Evolutionary conservation across 345 rosid species (phyloP).

Genomic region (Citrus inodora): DNA sequence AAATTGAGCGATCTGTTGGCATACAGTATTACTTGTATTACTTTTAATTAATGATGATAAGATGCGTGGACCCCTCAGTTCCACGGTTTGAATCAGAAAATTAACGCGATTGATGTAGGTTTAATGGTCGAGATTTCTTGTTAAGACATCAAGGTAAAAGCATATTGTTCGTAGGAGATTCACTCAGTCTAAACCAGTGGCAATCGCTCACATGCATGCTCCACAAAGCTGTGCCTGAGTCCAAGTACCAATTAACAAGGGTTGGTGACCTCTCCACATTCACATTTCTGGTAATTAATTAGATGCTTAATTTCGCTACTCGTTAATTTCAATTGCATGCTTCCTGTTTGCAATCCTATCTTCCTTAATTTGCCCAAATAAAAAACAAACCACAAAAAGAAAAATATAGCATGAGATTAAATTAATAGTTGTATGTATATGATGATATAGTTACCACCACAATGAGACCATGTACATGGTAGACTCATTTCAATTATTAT

Average conservation of each 20-base stretch:
- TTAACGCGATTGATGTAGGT: constrained; percentile 28
- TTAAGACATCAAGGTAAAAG: constrained; percentile 47
- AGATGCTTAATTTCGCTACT: neutral
- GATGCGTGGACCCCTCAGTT: too few relatives aligned
- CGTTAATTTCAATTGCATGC: too few relatives aligned
- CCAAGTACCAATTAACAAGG: constrained; percentile 22
- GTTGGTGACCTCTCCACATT: constrained; percentile 52
- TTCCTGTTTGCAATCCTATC: too few relatives aligned
- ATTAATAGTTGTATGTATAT: neutral
- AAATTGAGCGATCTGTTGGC: neutral
- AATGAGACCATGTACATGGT: too few relatives aligned
- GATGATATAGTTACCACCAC: neutral
- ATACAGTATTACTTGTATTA: too few relatives aligned
- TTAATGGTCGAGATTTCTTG: constrained; percentile 51
- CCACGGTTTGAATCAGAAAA: neutral
- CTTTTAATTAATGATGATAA: too few relatives aligned
- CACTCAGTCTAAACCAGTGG: constrained; percentile 83
- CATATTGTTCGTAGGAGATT: constrained; percentile 81
- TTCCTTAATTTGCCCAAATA: too few relatives aligned
- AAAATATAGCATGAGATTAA: too few relatives aligned
- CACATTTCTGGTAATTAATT: constrained; percentile 41
- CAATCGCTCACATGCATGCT: constrained; percentile 89
- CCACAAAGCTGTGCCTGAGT: constrained; percentile 42
- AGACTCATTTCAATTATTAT: too few relatives aligned
- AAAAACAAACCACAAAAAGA: too few relatives aligned